A percentile compares a stretch with the other conserved stretches of the same genome.
Evolutionary conservation across 192 early-diverging fungal genomes (phyloP).

Genomic region (Allomyces macrogynus): DNA sequence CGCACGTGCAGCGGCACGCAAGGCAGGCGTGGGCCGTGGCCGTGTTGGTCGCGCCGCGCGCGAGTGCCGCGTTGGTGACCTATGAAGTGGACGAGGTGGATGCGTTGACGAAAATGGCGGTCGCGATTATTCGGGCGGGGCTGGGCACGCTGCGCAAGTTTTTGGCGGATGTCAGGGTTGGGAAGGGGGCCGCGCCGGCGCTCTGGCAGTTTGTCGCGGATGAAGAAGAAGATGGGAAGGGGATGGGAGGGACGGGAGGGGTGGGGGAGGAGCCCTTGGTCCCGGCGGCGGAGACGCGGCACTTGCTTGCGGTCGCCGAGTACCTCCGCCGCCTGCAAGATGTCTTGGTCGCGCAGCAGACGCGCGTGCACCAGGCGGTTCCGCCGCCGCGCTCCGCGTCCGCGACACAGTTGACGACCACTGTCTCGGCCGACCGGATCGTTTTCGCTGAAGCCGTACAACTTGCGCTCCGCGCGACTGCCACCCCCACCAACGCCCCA

Average conservation of each 20-base stretch:
- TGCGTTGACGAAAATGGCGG: neutral
- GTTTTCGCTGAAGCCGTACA: neutral
- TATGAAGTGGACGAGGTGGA: neutral
- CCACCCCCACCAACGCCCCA: neutral
- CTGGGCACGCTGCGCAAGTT: neutral
- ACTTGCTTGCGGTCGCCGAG: neutral
- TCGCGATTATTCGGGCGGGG: neutral
- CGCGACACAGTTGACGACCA: too few relatives aligned
- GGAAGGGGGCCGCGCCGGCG: neutral
- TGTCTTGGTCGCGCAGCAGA: neutral
- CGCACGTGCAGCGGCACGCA: neutral
- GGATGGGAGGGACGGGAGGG: too few relatives aligned
- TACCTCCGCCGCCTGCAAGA: neutral
- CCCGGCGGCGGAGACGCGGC: neutral
- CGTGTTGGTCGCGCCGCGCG: neutral
- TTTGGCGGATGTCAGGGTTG: neutral
- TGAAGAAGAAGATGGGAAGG: neutral
- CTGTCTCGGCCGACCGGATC: neutral
- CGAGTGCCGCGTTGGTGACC: neutral
- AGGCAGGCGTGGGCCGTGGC: neutral
- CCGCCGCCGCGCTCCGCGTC: neutral
- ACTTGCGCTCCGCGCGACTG: neutral
- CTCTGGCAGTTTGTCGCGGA: neutral
- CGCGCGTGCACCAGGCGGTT: neutral
- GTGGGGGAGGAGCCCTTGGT: neutral